phyloP scores from a whole-genome alignment of 1,284 basidiomycete genomes.

The Ustilago shanxiensis region DNA sequence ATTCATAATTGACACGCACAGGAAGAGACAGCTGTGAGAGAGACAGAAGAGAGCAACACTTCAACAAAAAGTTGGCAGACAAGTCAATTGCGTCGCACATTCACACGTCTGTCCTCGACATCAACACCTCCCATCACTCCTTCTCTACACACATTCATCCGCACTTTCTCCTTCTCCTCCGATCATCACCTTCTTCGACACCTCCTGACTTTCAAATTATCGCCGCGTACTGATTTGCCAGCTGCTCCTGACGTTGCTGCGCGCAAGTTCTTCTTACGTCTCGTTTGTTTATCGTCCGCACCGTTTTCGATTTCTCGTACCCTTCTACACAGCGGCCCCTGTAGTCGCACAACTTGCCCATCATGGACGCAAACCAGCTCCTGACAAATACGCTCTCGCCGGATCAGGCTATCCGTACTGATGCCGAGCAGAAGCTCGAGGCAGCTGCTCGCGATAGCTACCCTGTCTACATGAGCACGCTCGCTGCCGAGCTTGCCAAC shows the following conservation, averaged over 20 bases:
- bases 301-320: not conserved
- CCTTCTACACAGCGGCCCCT: slow-evolving; percentile 12
- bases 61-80: slow-evolving; percentile 6
- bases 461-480: slow-evolving; percentile 64
- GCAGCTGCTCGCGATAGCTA: slow-evolving; percentile 66
- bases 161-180: slow-evolving; percentile 8
- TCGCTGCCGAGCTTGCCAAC: slow-evolving; percentile 65
- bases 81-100: slow-evolving; percentile 10
- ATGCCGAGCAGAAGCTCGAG: slow-evolving; percentile 68
- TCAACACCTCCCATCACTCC: slow-evolving; percentile 1
- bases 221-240: not conserved
- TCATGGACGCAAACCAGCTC: slow-evolving; percentile 68
- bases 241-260: not conserved
- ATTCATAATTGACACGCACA: not conserved
- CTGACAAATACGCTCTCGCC: slow-evolving; percentile 69
- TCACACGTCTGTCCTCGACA: slow-evolving; percentile 1
- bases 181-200: not conserved
- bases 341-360: slow-evolving; percentile 18
- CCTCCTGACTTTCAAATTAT: not conserved
- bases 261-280: not conserved
- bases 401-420: slow-evolving; percentile 61
- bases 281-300: not conserved
- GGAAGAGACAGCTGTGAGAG: too few species aligned
- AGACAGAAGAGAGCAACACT: slow-evolving; percentile 8
- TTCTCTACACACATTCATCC: slow-evolving; percentile 6